Evolutionary conservation across 768 basidiomycete species (phyloP).

Genomic region (Hemileccinum impolitum): DNA sequence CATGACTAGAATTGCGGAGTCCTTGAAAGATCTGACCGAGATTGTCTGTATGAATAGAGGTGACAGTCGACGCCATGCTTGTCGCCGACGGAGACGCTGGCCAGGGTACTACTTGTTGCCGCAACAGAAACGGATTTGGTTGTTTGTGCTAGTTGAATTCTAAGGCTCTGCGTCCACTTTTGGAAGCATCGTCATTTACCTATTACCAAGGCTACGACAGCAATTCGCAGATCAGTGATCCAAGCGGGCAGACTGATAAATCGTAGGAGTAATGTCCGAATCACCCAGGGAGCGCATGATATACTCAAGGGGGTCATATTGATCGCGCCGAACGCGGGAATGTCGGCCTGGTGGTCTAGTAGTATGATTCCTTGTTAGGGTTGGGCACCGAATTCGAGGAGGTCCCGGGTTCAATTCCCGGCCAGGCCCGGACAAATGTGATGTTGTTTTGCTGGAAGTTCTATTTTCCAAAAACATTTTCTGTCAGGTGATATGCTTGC

Average conservation of each 20-base stretch:
- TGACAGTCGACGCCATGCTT: constrained; percentile 60
- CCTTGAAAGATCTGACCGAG: constrained; percentile 66
- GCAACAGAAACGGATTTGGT: constrained; percentile 11
- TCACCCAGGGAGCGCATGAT: neutral
- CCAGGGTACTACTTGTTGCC: constrained; percentile 8
- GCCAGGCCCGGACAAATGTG: constrained; percentile 47
- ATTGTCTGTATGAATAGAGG: constrained; percentile 56
- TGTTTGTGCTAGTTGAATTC: constrained; percentile 32
- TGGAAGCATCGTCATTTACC: constrained; percentile 1
- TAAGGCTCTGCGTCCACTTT: constrained; percentile 9
- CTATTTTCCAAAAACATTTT: neutral
- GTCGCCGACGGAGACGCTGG: constrained; percentile 10
- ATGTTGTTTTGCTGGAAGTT: constrained; percentile 6
- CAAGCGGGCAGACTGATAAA: neutral
- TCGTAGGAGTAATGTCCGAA: neutral
- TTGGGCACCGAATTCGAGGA: constrained; percentile 45
- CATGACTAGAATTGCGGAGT: constrained; percentile 60
- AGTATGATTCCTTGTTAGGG: constrained; percentile 67
- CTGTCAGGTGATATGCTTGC: neutral
- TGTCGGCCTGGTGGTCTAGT: constrained; percentile 57
- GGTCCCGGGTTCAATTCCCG: constrained; percentile 89
- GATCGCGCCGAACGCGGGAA: neutral
- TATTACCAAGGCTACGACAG: neutral
- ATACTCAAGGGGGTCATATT: neutral
- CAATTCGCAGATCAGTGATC: neutral